Base-by-base conservation (phyloP, 331 rosid genomes). In the Telfairia occidentalis region DNA sequence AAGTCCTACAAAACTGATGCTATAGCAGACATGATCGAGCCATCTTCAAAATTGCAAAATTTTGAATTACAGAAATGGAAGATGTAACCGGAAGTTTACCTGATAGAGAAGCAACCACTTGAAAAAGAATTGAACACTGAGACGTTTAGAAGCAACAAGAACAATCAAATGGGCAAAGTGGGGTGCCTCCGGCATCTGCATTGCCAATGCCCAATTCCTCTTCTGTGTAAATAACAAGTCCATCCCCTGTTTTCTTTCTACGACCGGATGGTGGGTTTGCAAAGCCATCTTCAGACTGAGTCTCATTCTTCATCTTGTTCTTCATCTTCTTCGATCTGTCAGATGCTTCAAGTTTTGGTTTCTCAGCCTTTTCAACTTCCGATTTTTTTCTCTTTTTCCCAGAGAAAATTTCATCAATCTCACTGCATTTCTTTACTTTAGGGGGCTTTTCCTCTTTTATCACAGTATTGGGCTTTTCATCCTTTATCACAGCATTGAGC, bases 91-190 rank as follows among this genome's bases (percentile, higher is more conserved):
- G 19, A 63, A 2, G 18, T 35, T 35, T 64, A 64, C 70, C 26
- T 7, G 70, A 32, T 61, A 29, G 10, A 5, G 42, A 34, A 63
- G 18, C 32, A 11, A 12, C 37, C 53, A 40, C 73, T 7, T 40
- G 11, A 66, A 2, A 26, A 48, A 42, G 11, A 66, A 10, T 30
- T 24, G 54, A 64, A 24, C 34, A 24, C n/a, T 58, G 60, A 63
- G 71, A 64, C n/a, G 80, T 69, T 86, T 80, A 90, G 78, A 87
- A 92, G 89, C 96, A 92, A 80, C 96, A 92, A 67, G 86, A 79
- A 70, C 98, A 92, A 81, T 92, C 97, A 79, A 92, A 92, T 54
- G 98, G 98, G 75, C 96, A 92, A 23, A 90, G 89, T 0, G 90
- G 84, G 4, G 98, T 92, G 77, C 67, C 82, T 77, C 98, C 97